Evolutionary conservation across 352 stramenopile genomes (phyloP), one percentile per base, ranked within the genome.

Genomic region (Phytopythium ostracodes): DNA sequence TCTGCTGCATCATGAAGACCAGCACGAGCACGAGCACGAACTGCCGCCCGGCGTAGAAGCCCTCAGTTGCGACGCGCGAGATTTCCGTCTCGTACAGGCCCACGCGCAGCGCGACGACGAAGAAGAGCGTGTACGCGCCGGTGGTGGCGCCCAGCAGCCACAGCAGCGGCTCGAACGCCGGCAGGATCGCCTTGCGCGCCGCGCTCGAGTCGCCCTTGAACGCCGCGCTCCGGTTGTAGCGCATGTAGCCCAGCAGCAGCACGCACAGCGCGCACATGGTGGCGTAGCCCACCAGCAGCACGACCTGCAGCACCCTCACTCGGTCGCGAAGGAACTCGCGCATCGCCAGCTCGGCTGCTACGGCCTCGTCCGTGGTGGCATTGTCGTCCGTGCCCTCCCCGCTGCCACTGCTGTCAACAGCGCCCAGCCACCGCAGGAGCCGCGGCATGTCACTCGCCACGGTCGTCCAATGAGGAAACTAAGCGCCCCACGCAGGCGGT

Each of bases 91-190:
- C 29, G 66, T 67, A 69, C 27, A 70, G 25, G 4, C 55, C 33
- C 4, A 53, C 35, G 7, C 49, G 20, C 10, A 71, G 47, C 24
- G 51, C 60, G 18, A 71, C 53, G 42, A 60, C 43, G 56, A 72
- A 63, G 56, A 74, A 56, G 36, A 63, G 55, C 38, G 64, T 36
- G 59, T 68, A 73, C 33, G 60, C 52, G 20, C 61, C 67, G 25
- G 69, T 73, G 17, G 59, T 54, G 22, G 57, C 54, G 3, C 52
- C 63, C 42, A 81, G 59, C n/a, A 77, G 65, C 66, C 68, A 76
- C 14, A 81, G 62, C 57, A 81, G 50, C 36, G 73, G 71, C 56
- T 81, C 73, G 44, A 76, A 82, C 17, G 74, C 65, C 22, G 74
- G 74, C 11, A 82, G 49, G 27, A 82, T 64, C 36, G 73, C 51